Evolutionary conservation across 1,284 basidiomycete species (phyloP).

Genomic region (Takashimella tepidaria): DNA sequence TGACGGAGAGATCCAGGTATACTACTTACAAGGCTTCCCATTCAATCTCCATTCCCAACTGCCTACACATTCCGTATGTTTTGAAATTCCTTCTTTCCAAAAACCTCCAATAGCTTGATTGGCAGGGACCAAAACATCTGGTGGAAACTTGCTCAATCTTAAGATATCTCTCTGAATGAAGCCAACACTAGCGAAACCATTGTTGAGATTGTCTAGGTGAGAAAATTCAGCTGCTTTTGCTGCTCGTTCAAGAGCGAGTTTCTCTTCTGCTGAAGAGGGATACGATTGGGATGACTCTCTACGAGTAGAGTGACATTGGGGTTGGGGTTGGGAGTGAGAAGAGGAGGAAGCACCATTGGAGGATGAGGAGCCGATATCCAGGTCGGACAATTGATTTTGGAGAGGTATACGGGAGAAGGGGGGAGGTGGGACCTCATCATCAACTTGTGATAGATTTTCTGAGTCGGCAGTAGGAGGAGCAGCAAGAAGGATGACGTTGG

Average conservation of each 20-base stretch:
- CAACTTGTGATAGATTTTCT: background rate
- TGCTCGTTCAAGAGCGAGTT: background rate
- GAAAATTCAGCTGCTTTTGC: background rate
- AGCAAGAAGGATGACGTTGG: background rate
- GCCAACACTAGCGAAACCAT: background rate
- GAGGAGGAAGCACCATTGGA: background rate
- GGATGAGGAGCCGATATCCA: background rate
- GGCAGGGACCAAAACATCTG: background rate
- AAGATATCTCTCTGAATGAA: background rate
- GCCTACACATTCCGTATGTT: background rate
- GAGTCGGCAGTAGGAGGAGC: background rate
- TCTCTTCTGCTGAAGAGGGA: background rate
- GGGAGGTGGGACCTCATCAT: background rate
- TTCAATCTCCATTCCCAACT: slow-evolving; percentile 35
- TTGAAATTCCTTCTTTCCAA: background rate
- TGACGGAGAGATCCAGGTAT: too few species aligned
- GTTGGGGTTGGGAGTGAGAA: background rate
- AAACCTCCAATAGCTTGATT: background rate
- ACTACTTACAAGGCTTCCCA: slow-evolving; percentile 33
- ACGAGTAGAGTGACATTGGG: too few species aligned
- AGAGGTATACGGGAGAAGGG: background rate
- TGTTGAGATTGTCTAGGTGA: background rate
- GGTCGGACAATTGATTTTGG: background rate
- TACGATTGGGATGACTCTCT: too few species aligned
- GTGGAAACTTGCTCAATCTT: background rate